Evolutionary conservation across 2,329 filamentous ascomycete species (phyloP).

Genomic region (Parafenestella ontariensis): DNA sequence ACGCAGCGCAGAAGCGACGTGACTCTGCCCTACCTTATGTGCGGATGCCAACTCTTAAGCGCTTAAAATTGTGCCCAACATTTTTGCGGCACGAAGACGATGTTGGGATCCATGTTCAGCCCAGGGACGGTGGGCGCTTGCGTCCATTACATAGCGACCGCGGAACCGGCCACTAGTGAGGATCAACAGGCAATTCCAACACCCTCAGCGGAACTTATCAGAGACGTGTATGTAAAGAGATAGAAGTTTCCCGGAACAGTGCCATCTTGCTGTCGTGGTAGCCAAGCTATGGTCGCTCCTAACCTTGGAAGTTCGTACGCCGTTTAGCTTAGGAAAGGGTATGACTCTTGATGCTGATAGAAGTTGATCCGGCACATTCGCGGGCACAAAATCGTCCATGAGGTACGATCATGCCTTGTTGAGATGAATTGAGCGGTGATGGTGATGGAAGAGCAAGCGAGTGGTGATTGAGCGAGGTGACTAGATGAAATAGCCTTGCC

Average conservation of each 20-base stretch:
- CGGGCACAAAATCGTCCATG: background rate
- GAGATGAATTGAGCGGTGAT: background rate
- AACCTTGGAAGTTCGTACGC: background rate
- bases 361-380: background rate
- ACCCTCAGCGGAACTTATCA: too few species aligned
- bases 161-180: too few species aligned
- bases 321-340: background rate
- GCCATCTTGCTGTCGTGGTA: too few species aligned
- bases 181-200: too few species aligned
- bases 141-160: background rate
- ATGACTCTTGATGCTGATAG: background rate
- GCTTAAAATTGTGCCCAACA: background rate
- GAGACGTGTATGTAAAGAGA: too few species aligned
- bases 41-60: background rate
- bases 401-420: background rate
- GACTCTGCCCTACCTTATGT: background rate
- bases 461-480: background rate
- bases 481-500: background rate
- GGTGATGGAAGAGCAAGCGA: background rate
- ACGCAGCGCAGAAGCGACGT: background rate
- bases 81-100: background rate
- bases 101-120: background rate
- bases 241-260: too few species aligned
- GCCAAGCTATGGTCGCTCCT: background rate
- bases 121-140: background rate